Evolutionary conservation across 1,284 basidiomycete species (phyloP).

Genomic region (Flammula alnicola): DNA sequence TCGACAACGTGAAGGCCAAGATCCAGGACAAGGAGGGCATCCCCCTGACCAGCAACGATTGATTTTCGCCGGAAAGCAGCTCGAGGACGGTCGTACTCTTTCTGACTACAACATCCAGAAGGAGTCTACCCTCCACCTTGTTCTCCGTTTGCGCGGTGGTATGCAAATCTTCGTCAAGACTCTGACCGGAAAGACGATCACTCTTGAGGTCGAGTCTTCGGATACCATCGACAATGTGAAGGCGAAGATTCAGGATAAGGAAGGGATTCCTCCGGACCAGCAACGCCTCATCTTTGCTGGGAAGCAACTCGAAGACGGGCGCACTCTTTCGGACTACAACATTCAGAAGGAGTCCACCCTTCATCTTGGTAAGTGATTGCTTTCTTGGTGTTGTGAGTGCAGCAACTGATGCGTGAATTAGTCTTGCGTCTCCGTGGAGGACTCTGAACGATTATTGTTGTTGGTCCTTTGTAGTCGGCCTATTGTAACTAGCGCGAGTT

Average conservation of each 20-base stretch:
- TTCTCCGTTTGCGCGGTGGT: conserved; percentile 49
- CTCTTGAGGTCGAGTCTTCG: conserved; percentile 42
- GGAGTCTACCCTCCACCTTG: conserved; percentile 69
- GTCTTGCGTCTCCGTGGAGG: conserved; percentile 74
- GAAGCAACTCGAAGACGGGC: conserved; percentile 70
- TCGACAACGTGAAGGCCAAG: conserved; percentile 45
- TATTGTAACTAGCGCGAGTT: conserved; percentile 6
- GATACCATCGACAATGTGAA: conserved; percentile 46
- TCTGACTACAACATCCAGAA: conserved; percentile 74
- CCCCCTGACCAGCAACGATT: conserved; percentile 68
- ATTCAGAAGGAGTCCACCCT: conserved; percentile 77
- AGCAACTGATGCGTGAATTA: conserved; percentile 23
- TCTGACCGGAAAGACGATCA: conserved; percentile 45
- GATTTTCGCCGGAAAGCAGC: conserved; percentile 70
- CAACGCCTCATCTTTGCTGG: conserved; percentile 70
- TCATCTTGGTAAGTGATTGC: conserved; percentile 49
- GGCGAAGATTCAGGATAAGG: conserved; percentile 44
- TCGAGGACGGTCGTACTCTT: conserved; percentile 66
- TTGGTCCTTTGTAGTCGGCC: neutral
- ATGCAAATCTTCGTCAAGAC: conserved; percentile 81
- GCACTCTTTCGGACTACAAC: conserved; percentile 69
- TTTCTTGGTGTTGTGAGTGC: conserved; percentile 12
- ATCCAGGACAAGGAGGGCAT: conserved; percentile 50
- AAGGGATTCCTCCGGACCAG: conserved; percentile 62
- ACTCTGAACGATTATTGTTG: too few species aligned